Base-by-base conservation (phyloP, 2,329 filamentous ascomycete species). In the Chalaropsis thielavioides region DNA sequence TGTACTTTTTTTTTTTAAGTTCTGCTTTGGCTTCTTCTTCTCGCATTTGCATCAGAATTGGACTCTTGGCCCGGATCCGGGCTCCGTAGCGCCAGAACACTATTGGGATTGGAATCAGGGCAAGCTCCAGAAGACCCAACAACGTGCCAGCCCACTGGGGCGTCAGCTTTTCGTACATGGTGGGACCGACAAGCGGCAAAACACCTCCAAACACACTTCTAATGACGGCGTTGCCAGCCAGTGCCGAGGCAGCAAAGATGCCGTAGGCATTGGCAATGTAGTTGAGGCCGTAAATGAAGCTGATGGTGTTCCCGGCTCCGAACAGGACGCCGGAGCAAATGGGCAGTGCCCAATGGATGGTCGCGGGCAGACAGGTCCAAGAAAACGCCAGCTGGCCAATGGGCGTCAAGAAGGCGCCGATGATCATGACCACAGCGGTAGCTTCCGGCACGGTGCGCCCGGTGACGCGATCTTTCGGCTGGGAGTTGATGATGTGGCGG, bases 311-410 rank as follows among this genome's bases (percentile, higher is more conserved):
- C 0, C 90, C 90, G 0, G 82, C 79, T 10, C 89, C 89, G 70
- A 94, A 95, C 0, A 87, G 87, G 5, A 95, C 81, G 0, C 90
- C 89, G 0, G 89, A 89, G 0, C 89, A 77, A 61, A 95, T 86
- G 0, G 89, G 87, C 22, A 84, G 79, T n/a, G 90, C 84, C 87
- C 89, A 95, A 72, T 90, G 91, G 40, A 95, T 89, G 3, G 83
- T 81, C 0, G 75, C 76, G 0, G 91, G 91, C 0, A 90, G 83
- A 67, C 86, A 91, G 0, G 91, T 95, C 90, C 90, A 96, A 0
- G 89, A 84, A 71, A 96, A 96, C 73, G 86, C 87, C 27, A 96
- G 81, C 74, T 96, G 87, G 17, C 91, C 92, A 2, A 89, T 73
- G 0, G 90, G 88, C 0, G 88, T 84, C 0, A 90, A 76, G 1